Conservation (phyloP, 805 yeast species). For the Ogataea chonburiensis region DNA sequence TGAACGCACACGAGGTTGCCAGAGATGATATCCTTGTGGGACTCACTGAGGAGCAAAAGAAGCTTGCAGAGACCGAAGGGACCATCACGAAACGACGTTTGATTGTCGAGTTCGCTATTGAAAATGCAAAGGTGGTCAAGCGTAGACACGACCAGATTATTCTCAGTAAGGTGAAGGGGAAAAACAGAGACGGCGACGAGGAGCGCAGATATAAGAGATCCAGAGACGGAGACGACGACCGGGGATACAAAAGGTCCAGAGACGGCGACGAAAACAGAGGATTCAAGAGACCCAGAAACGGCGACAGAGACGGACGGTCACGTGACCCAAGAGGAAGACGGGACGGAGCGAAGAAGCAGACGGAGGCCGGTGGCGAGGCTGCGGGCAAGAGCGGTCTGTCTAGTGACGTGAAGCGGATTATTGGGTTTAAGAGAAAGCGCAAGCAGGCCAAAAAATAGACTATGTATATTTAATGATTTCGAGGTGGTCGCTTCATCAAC, state of each 20-base stretch:
- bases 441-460: constrained; percentile 39
- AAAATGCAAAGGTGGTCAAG: constrained; percentile 89
- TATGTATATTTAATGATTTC: constrained; percentile 49
- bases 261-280: constrained; percentile 4
- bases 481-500: constrained; percentile 65
- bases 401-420: constrained; percentile 59
- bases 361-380: no score
- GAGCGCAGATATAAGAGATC: constrained; percentile 8
- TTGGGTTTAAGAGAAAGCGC: constrained; percentile 69
- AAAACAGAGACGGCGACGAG: constrained; percentile 30
- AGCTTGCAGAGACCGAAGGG: constrained; percentile 52
- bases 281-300: constrained; percentile 2
- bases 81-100: constrained; percentile 61
- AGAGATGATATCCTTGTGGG: constrained; percentile 69
- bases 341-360: no score
- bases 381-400: constrained; percentile 32
- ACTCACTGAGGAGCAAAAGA: constrained; percentile 65
- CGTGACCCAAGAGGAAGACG: no score
- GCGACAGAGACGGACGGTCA: constrained; percentile 1
- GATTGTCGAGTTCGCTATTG: constrained; percentile 94
- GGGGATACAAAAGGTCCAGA: constrained; percentile 7
- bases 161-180: constrained; percentile 35
- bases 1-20: constrained; percentile 87
- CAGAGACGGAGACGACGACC: constrained; percentile 6
- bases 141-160: constrained; percentile 74